A percentile compares a stretch with the other conserved stretches of the same genome.
phyloP scores from a whole-genome alignment of 768 basidiomycete genomes.

The Galerina marginata region DNA sequence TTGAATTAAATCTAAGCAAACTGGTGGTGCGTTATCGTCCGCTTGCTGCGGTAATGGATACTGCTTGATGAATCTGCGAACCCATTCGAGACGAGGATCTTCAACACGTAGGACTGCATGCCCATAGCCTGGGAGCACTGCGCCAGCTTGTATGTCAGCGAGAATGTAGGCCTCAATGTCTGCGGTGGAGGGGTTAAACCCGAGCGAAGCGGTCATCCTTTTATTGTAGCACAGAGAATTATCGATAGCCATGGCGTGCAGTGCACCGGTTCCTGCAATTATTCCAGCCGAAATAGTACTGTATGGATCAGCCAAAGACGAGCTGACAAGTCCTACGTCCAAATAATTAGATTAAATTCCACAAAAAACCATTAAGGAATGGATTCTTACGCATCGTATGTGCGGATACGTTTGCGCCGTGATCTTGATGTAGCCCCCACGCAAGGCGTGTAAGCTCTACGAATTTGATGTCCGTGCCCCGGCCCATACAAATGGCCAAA shows the following conservation, averaged over 20 bases:
- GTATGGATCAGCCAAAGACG: constrained; percentile 8
- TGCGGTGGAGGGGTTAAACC: not conserved
- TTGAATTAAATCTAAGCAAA: constrained; percentile 5
- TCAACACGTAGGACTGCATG: constrained; percentile 8
- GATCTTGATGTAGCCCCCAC: constrained; percentile 9
- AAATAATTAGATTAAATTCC: not conserved
- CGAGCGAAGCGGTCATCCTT: constrained; percentile 6
- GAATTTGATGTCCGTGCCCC: constrained; percentile 2
- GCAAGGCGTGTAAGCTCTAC: constrained; percentile 9
- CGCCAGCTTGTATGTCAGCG: constrained; percentile 4
- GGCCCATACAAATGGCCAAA: constrained; percentile 10
- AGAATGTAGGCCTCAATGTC: constrained; percentile 7
- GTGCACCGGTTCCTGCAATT: constrained; percentile 8
- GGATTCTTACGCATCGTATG: constrained; percentile 7
- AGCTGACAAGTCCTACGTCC: constrained; percentile 6
- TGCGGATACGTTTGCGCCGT: constrained; percentile 10
- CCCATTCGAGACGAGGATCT: constrained; percentile 10
- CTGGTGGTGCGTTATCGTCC: not conserved
- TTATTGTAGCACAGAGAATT: constrained; percentile 6
- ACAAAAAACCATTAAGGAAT: not conserved
- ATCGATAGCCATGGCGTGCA: constrained; percentile 10
- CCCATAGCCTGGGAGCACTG: constrained; percentile 6
- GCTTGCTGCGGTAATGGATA: not conserved
- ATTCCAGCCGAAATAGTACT: constrained; percentile 6
- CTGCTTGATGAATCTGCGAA: constrained; percentile 6